Percentiles rank a stretch among this genome's conserved stretches.
These are phyloP conservation scores for Pseudohalonectria lignicola DNA, from an alignment of 2,329 filamentous ascomycete species.

Conservation along the genomic window DNA sequence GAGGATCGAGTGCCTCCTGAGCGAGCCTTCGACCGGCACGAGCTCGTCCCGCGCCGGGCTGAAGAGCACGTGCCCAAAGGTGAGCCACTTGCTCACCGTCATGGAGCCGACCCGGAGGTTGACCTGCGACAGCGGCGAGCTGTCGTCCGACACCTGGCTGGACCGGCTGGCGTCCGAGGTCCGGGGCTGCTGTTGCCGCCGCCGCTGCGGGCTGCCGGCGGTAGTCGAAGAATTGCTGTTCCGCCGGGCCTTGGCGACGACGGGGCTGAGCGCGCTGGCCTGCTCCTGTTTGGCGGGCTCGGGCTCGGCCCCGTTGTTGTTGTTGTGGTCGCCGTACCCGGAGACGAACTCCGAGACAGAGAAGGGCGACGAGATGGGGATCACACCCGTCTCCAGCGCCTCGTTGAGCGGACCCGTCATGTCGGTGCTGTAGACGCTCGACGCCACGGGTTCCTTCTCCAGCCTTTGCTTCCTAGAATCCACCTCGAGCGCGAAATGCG, in stretches of 20 bases:
- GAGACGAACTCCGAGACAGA: constrained; percentile 30
- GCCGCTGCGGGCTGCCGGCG: constrained; percentile 10
- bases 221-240: constrained; percentile 20
- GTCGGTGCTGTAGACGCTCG: constrained; percentile 43
- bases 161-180: constrained; percentile 30
- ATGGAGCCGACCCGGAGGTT: constrained; percentile 71
- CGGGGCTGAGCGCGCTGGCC: constrained; percentile 8
- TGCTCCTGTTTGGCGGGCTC: constrained; percentile 11
- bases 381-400: constrained; percentile 29
- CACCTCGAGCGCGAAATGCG: constrained; percentile 11
- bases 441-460: constrained; percentile 23
- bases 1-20: constrained; percentile 54
- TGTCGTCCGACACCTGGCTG: constrained; percentile 40
- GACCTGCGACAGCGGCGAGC: constrained; percentile 56
- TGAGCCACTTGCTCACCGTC: constrained; percentile 81
- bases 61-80: constrained; percentile 74
- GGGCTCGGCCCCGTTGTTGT: constrained; percentile 6
- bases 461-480: background rate
- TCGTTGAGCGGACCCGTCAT: constrained; percentile 41
- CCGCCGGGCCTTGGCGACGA: constrained; percentile 5
- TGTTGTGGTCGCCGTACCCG: constrained; percentile 26
- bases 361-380: constrained; percentile 28
- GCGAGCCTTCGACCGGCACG: constrained; percentile 28
- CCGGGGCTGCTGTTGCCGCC: constrained; percentile 10
- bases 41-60: constrained; percentile 68